Evolutionary conservation across 2,329 filamentous ascomycete genomes (phyloP), one percentile per base, ranked within the genome.

Genomic region (Beauveria varroae): DNA sequence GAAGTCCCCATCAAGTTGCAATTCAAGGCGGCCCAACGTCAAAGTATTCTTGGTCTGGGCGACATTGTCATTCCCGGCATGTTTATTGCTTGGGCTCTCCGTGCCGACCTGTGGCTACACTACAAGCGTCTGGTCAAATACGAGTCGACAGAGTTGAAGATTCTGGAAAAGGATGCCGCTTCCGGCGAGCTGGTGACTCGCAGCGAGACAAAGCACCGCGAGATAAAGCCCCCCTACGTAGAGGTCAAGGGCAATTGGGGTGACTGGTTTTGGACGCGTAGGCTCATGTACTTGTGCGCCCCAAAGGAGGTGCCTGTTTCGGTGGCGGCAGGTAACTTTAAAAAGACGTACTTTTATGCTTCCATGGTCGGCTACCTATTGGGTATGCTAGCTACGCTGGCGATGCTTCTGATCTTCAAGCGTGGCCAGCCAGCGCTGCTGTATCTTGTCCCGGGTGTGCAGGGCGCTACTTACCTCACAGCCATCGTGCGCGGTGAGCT

Each of bases 1-100:
- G 93, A 99, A 66, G 90, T 93, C 0, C 95, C 93, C 0, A 95
- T 97, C 72, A 98, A 97, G 72, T 83, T 99, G 8, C 82, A 95
- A 5, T 96, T 96, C 64, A 73, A 79, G 24, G 76, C 79, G 2
- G 87, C 89, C 1, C 81, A 83, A n/a, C 86, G 87, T 26, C 76
- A 79, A 30, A 84, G 90, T 58, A 96, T 98, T 83, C 86, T 99
- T 8, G 93, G 93, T 0, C 81, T 98, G 0, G 93, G 93, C n/a
- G 93, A 99, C 70, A 90, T 99, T 62, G 90, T 96, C 1, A 80
- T 99, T 3, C 93, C 93, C 0, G 95, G 93, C 9, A 91, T 98
- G 69, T 87, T 97, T 75, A 88, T 98, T 64, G 91, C 85, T 1
- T 82, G 97, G 47, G 91, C 93, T 2, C 79, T 99, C 26, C 86